Conservation (phyloP, 495 filamentous ascomycete species). For the Cercophora scortea region DNA sequence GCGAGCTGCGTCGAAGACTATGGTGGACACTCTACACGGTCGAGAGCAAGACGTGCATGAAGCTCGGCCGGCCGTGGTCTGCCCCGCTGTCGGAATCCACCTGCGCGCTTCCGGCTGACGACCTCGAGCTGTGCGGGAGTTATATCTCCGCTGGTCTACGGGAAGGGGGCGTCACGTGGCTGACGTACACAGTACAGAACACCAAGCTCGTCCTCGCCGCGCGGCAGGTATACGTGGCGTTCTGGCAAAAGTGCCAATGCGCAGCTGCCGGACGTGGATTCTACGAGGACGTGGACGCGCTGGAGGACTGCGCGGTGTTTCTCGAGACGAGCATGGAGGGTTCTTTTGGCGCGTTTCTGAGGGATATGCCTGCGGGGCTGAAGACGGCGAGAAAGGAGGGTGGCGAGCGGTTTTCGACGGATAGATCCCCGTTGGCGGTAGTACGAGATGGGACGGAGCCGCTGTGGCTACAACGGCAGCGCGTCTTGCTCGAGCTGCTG, state of each 20-base stretch:
- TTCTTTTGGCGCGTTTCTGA: constrained; percentile 26
- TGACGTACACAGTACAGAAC: constrained; percentile 29
- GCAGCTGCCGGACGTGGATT: constrained; percentile 5
- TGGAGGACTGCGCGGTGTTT: constrained; percentile 20
- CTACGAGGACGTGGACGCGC: constrained; percentile 12
- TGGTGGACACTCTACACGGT: constrained; percentile 46
- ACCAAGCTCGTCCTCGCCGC: constrained; percentile 30
- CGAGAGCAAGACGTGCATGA: constrained; percentile 42
- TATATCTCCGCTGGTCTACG: too few relatives aligned
- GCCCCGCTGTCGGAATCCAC: constrained; percentile 24
- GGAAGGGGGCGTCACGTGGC: constrained; percentile 31
- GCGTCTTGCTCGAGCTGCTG: constrained; percentile 40
- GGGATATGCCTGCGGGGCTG: constrained; percentile 30
- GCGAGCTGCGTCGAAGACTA: constrained; percentile 38
- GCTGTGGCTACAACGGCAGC: constrained; percentile 42
- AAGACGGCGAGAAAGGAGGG: constrained; percentile 26
- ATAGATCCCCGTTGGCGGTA: constrained; percentile 26
- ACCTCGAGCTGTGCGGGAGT: constrained; percentile 18
- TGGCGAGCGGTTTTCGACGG: constrained; percentile 36
- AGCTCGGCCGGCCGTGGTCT: constrained; percentile 43
- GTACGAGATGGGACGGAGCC: constrained; percentile 31
- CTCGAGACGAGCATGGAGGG: constrained; percentile 17
- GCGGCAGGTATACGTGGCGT: constrained; percentile 28
- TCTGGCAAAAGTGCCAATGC: constrained; percentile 19
- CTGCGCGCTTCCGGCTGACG: constrained; percentile 32